A percentile compares a stretch with the other conserved stretches of the same genome.
phyloP scores from a whole-genome alignment of 1,284 basidiomycete genomes.

The Ustilago sp. region DNA sequence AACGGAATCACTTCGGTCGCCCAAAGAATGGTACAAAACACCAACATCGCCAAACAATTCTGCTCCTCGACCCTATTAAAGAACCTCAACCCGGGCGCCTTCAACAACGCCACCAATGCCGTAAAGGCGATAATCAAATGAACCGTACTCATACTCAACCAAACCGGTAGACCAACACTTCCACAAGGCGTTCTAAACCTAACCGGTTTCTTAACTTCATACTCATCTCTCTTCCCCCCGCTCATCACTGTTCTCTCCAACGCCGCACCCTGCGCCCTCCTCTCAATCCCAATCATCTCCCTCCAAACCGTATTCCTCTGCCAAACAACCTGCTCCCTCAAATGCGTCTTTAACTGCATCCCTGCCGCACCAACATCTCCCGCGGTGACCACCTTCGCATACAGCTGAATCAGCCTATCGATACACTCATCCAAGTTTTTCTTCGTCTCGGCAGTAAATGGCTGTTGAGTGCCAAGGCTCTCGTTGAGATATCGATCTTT shows the following conservation, averaged over 20 bases:
- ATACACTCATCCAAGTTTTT: slow-evolving; percentile 75
- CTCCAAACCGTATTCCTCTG: slow-evolving; percentile 96
- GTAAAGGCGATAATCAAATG: slow-evolving; percentile 64
- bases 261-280: slow-evolving; percentile 71
- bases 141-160: slow-evolving; percentile 64
- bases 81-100: slow-evolving; percentile 63
- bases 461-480: slow-evolving; percentile 74
- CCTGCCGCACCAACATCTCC: slow-evolving; percentile 80
- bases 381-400: slow-evolving; percentile 85
- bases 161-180: slow-evolving; percentile 49
- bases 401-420: slow-evolving; percentile 78
- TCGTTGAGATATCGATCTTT: slow-evolving; percentile 85
- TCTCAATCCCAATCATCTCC: slow-evolving; percentile 92
- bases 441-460: slow-evolving; percentile 74
- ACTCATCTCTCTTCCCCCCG: slow-evolving; percentile 24
- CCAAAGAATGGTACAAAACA: slow-evolving; percentile 94
- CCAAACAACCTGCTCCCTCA: slow-evolving; percentile 90
- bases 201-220: slow-evolving; percentile 55
- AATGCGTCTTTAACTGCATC: slow-evolving; percentile 85
- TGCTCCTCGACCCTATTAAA: slow-evolving; percentile 80
- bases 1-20: slow-evolving; percentile 96
- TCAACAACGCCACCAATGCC: slow-evolving; percentile 61
- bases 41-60: slow-evolving; percentile 88
- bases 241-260: slow-evolving; percentile 66
- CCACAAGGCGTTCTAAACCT: slow-evolving; percentile 59